Conservation (phyloP, 23 red algal species). For the Gracilariopsis chorda region DNA sequence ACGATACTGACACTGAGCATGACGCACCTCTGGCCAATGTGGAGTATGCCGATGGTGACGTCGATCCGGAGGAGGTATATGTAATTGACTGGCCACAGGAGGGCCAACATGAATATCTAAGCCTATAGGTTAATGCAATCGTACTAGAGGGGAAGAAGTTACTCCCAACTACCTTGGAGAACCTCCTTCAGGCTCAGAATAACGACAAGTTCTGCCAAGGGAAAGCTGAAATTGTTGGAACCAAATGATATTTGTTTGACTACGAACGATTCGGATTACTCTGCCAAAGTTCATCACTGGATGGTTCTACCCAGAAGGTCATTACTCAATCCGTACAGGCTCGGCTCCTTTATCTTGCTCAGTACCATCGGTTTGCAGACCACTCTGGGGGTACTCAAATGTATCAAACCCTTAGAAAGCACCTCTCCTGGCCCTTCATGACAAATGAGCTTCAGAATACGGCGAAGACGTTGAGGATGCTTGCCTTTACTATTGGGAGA, state of each 20-base stretch:
- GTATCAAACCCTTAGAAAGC: not conserved
- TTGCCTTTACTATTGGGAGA: too few species aligned
- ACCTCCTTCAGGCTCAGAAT: not conserved
- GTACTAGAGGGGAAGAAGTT: not conserved
- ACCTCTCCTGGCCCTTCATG: slow-evolving; percentile 36
- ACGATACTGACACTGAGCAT: not conserved
- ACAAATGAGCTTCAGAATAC: not conserved
- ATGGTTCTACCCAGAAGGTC: not conserved
- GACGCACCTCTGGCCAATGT: not conserved
- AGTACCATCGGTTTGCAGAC: not conserved
- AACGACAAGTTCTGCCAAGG: not conserved
- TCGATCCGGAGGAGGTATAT: not conserved
- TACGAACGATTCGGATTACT: not conserved
- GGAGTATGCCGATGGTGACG: not conserved
- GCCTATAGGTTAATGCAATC: not conserved
- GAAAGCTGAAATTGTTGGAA: not conserved
- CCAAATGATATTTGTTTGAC: not conserved
- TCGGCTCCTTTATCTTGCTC: not conserved
- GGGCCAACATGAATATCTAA: not conserved
- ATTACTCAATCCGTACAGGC: not conserved
- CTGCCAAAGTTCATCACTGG: not conserved
- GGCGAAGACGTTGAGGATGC: not conserved
- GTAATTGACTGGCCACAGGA: not conserved
- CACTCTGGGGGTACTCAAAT: slow-evolving; percentile 15
- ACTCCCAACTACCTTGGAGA: not conserved